Conservation (phyloP, 2,329 filamentous ascomycete species). For the Calonectria henricotiae region DNA sequence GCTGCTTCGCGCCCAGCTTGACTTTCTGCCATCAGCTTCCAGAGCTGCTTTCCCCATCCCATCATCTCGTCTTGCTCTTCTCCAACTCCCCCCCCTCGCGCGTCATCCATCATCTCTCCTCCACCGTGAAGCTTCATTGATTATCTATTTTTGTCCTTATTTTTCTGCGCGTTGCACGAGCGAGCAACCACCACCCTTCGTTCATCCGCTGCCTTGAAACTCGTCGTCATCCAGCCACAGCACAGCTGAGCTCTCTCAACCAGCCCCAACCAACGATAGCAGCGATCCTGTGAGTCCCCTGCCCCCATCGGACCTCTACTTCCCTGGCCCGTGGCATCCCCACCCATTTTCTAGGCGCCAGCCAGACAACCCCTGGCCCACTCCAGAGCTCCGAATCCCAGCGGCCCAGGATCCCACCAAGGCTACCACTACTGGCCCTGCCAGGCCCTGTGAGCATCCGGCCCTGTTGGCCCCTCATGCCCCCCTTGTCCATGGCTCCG, state of each 20-base stretch:
- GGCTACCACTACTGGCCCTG: conserved; percentile 32
- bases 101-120: not conserved
- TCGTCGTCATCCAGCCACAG: conserved; percentile 43
- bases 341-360: conserved; percentile 45
- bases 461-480: conserved; percentile 39
- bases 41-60: conserved; percentile 13
- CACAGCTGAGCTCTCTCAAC: conserved; percentile 38
- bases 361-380: conserved; percentile 36
- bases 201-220: conserved; percentile 31
- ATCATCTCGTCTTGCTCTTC: conserved; percentile 11
- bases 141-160: no score
- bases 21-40: conserved; percentile 21
- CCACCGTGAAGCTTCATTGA: not conserved
- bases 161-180: not conserved
- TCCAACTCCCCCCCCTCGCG: not conserved
- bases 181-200: conserved; percentile 18
- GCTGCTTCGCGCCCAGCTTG: conserved; percentile 18
- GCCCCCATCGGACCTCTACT: conserved; percentile 42
- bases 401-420: conserved; percentile 38
- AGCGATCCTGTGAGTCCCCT: conserved; percentile 41
- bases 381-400: conserved; percentile 41
- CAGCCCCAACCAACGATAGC: conserved; percentile 41
- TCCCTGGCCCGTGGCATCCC: conserved; percentile 39
- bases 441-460: conserved; percentile 28
- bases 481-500: conserved; percentile 29